These are phyloP conservation scores for Spathaspora sp. DNA, from an alignment of 1,139 yeast species.

Conservation along the genomic window DNA sequence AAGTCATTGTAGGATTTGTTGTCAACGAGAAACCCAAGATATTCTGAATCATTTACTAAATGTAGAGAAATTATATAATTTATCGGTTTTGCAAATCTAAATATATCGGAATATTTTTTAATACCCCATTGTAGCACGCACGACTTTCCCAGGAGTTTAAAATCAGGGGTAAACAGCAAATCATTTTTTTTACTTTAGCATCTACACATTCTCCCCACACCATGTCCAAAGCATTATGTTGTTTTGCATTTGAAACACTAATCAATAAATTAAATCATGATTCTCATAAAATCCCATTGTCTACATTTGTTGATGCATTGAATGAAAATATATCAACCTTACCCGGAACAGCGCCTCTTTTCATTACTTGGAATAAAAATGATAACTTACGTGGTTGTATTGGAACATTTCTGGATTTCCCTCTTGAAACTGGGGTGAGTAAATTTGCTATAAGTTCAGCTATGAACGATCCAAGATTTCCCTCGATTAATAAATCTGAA, in stretches of 20 bases:
- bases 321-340: constrained; percentile 23
- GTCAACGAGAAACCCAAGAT: constrained; percentile 3
- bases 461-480: constrained; percentile 73
- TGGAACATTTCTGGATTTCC: constrained; percentile 66
- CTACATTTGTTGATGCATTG: constrained; percentile 17
- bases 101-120: not conserved
- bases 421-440: constrained; percentile 56
- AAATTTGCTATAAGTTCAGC: constrained; percentile 69
- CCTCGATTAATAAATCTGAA: constrained; percentile 60
- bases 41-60: constrained; percentile 3
- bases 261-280: constrained; percentile 20
- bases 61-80: constrained; percentile 5
- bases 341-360: constrained; percentile 59
- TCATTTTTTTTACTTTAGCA: not conserved
- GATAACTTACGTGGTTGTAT: constrained; percentile 81
- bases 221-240: constrained; percentile 39
- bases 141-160: not conserved
- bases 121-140: not conserved
- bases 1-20: constrained; percentile 16
- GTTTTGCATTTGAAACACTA: constrained; percentile 40
- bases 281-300: constrained; percentile 16
- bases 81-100: constrained; percentile 4
- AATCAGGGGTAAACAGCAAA: not conserved
- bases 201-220: not conserved
- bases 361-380: constrained; percentile 80